Evolutionary conservation across 352 stramenopile species (phyloP), one percentile per base, ranked within the genome.

Genomic region (Globisporangium okanoganense): DNA sequence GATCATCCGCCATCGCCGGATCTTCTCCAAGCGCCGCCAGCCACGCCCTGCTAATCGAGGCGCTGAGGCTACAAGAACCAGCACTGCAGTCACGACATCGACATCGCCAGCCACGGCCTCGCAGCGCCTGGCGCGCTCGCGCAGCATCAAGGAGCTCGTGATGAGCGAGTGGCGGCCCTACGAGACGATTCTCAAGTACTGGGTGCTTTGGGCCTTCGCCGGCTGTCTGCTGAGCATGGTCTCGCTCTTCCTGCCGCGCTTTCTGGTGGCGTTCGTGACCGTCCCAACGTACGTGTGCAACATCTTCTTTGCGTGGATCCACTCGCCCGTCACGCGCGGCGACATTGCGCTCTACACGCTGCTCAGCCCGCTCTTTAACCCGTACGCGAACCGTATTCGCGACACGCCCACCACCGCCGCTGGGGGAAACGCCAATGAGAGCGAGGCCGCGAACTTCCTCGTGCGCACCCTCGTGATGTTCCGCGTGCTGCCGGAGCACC

Each of bases 141-240:
- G 57, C 29, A 61, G 49, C 57, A 60, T 65, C n/a, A 56, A 61
- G 22, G 38, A 48, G 29, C 44, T 51, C 31, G 58, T 64, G 41
- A 43, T 78, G 64, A 78, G 83, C 57, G 78, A 89, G 58, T 91
- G 79, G 79, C 73, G 79, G 7, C 64, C 73, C 16, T 88, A 85
- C 56, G 85, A 94, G 59, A 76, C 76, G n/a, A 90, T 76, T 29
- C 68, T 94, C 41, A 90, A 92, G 75, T 92, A 90, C 67, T 94
- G 84, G 83, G 79, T 92, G 44, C 79, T 92, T 36, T 95, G 82
- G 84, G 87, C 83, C 0, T 61, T 92, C 38, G 68, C 68, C 0
- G 62, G 68, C 10, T 88, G 78, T 56, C 22, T 67, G 2, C 50
- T 72, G 20, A 80, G 77, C 22, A 70, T 95, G 41, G 52, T 76